Evolutionary conservation across 2,329 filamentous ascomycete genomes (phyloP).

Genomic region (Nemania sp.): DNA sequence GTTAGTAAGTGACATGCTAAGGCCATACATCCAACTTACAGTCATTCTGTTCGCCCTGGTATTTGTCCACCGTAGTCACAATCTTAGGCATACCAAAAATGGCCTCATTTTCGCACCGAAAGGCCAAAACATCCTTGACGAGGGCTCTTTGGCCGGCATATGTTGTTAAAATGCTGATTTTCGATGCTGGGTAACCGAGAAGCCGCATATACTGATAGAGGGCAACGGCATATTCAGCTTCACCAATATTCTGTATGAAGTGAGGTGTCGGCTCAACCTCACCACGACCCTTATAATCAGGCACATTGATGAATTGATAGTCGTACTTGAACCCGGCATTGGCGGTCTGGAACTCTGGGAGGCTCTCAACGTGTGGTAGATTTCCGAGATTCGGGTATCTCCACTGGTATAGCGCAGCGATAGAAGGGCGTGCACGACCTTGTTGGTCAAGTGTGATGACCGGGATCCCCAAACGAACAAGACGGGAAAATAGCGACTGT

Average conservation of each 20-base stretch:
- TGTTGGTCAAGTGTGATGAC: conserved; percentile 89
- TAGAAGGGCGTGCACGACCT: conserved; percentile 83
- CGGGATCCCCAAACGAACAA: conserved; percentile 91
- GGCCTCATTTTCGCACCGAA: conserved; percentile 80
- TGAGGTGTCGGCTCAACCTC: conserved; percentile 90
- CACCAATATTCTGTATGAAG: conserved; percentile 94
- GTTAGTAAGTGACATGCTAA: conserved; percentile 9
- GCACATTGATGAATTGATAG: conserved; percentile 95
- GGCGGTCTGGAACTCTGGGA: conserved; percentile 74
- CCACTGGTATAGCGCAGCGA: conserved; percentile 92
- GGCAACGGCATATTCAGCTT: conserved; percentile 95
- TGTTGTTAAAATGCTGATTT: conserved; percentile 88
- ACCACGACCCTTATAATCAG: conserved; percentile 87
- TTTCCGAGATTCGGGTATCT: conserved; percentile 82
- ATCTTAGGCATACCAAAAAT: conserved; percentile 88
- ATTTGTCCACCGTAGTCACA: conserved; percentile 96
- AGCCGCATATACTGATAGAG: conserved; percentile 97
- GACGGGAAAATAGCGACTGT: conserved; percentile 89
- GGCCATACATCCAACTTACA: conserved; percentile 64
- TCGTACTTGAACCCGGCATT: conserved; percentile 94
- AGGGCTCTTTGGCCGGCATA: conserved; percentile 92
- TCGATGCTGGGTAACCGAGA: conserved; percentile 81
- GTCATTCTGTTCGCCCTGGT: conserved; percentile 98
- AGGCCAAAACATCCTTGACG: conserved; percentile 81
- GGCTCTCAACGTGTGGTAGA: conserved; percentile 71